Percentiles rank a stretch among this genome's conserved stretches.
phyloP scores from a whole-genome alignment of 257 asterid species.

The Thymus quinquecostatus region DNA sequence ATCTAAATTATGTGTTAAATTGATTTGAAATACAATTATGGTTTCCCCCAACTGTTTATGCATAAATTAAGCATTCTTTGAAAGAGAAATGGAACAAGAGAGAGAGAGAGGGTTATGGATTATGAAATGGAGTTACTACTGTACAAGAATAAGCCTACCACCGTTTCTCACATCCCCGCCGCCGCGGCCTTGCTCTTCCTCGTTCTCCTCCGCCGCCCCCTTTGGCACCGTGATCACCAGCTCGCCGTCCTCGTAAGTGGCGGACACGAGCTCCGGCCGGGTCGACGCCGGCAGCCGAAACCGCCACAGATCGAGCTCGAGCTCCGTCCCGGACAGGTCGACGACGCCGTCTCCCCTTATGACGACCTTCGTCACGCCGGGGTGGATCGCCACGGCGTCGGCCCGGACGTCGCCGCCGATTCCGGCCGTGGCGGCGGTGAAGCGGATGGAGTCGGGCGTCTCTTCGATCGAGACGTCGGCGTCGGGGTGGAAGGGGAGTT shows the following conservation, averaged over 20 bases:
- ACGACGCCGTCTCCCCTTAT: conserved; percentile 47
- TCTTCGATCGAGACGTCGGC: conserved; percentile 71
- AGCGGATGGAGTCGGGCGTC: conserved; percentile 54
- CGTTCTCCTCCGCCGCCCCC: conserved; percentile 42
- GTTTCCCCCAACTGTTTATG: conserved; percentile 7
- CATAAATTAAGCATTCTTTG: conserved; percentile 20
- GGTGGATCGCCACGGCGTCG: conserved; percentile 72
- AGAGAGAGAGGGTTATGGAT: conserved; percentile 14
- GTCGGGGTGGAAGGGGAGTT: conserved; percentile 74
- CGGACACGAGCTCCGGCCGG: conserved; percentile 68
- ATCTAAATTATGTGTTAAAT: background rate
- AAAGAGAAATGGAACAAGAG: background rate
- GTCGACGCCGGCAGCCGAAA: conserved; percentile 70
- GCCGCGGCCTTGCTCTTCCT: conserved; percentile 32
- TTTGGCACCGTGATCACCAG: conserved; percentile 80
- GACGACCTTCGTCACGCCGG: conserved; percentile 76
- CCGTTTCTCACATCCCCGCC: conserved; percentile 48
- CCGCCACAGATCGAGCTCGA: conserved; percentile 83
- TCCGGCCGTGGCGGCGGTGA: conserved; percentile 62
- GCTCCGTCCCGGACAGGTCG: conserved; percentile 48
- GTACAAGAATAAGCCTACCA: conserved; percentile 65
- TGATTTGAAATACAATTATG: background rate
- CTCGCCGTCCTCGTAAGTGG: conserved; percentile 64
- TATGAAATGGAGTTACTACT: conserved; percentile 43
- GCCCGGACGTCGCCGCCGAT: conserved; percentile 55